Base-by-base conservation (phyloP, 148 eudicot species). In the Euryodendron excelsum region DNA sequence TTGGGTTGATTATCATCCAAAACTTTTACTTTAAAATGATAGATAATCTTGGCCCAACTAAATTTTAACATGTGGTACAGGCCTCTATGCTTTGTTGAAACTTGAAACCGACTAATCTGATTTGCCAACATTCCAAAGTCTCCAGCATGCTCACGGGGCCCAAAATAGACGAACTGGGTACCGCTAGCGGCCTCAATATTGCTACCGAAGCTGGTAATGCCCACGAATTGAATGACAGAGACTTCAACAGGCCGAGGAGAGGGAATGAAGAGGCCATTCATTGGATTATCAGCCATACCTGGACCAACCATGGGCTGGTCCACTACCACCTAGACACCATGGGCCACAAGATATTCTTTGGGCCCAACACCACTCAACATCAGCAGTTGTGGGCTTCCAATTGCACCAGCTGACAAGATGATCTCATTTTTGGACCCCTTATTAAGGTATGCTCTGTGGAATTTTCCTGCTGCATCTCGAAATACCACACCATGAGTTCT, bases 351-450 rank as follows among this genome's bases (percentile, higher is more conserved):
- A n/a, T 93, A 91, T 17, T 78, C 45, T 36, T 83, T 83, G 3
- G 99, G 99, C 72, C 99, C 99, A 33, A 95, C 82, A 25, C 97
- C 97, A 77, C 94, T 93, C 37, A 93, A 67, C 97, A 95, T 90
- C 70, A 95, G 39, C 28, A 95, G 69, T 55, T 93, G 99, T 72
- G 98, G 96, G 86, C 98, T 96, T 37, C 99, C 99, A 12, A 93
- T 77, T n/a, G 97, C 91, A 23, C 97, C 97, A 3, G 97, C 92
- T 50, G 91, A 80, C 56, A 91, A 33, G 4, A 93, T 88, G 63
- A 93, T 74, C 80, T 91, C 97, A 70, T 85, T 88, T 56, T 28
- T 73, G 18, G 77, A 30, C 14, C 89, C 93, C 25, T 79, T 64
- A 14, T 77, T 69, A 23, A 91, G 81, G 21, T 78, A 79, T 55